phyloP scores from a whole-genome alignment of 1,284 basidiomycete species.

The Melampsora larici-populina region DNA sequence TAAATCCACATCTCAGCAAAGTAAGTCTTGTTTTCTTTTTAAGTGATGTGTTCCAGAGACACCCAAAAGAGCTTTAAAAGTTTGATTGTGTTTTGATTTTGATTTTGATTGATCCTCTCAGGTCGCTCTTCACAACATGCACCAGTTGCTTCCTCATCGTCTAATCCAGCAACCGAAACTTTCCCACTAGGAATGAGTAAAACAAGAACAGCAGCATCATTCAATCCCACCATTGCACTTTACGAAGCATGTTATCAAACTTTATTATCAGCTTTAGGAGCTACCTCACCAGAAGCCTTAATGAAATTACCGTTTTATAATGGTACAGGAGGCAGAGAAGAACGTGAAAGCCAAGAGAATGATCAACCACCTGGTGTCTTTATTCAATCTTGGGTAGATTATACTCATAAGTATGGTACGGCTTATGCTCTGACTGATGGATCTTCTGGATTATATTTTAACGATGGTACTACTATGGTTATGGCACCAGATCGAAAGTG shows the following conservation, averaged over 20 bases:
- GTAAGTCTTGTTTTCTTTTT: not conserved
- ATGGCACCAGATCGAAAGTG: slow-evolving; percentile 77
- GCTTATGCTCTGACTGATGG: slow-evolving; percentile 95
- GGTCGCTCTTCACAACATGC: slow-evolving; percentile 8
- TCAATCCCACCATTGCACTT: slow-evolving; percentile 35
- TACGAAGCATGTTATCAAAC: slow-evolving; percentile 42
- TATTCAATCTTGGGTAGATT: slow-evolving; percentile 96
- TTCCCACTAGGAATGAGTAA: slow-evolving; percentile 51
- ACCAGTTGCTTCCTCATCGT: slow-evolving; percentile 18
- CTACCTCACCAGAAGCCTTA: slow-evolving; percentile 23
- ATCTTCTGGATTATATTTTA: slow-evolving; percentile 90
- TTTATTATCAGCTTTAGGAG: slow-evolving; percentile 25
- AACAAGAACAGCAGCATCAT: slow-evolving; percentile 17
- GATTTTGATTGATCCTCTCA: not conserved
- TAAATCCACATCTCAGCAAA: not conserved
- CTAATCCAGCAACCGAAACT: not conserved
- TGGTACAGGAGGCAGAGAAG: slow-evolving; percentile 2
- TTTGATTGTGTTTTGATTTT: not conserved
- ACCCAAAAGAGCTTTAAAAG: not conserved
- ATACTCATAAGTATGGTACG: slow-evolving; percentile 97
- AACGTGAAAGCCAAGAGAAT: not conserved
- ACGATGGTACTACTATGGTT: slow-evolving; percentile 83
- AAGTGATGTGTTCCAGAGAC: too few species aligned
- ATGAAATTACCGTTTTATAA: slow-evolving; percentile 37
- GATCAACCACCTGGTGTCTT: slow-evolving; percentile 71